A percentile compares a stretch with the other conserved stretches of the same genome.
Evolutionary conservation across 306 rosid genomes (phyloP).

Genomic region (Spatholobus suberectus): DNA sequence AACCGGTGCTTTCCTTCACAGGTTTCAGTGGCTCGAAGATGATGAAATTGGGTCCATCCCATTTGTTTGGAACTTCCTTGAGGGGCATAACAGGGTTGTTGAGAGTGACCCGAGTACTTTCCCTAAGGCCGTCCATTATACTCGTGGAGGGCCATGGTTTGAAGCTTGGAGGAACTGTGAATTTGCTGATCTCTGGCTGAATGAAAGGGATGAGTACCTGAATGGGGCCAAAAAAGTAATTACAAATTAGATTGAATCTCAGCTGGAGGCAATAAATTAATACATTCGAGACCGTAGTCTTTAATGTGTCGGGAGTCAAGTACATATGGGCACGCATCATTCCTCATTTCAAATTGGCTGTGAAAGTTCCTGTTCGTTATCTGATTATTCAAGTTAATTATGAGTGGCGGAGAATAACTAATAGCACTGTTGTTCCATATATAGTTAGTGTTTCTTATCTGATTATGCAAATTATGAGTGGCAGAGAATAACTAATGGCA

Average conservation of each 20-base stretch:
- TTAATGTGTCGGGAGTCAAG: neutral
- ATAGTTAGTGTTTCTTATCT: no score
- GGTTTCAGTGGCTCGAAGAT: slow-evolving; percentile 82
- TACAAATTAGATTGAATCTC: slow-evolving; percentile 39
- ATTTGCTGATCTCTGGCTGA: slow-evolving; percentile 71
- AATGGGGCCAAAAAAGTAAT: slow-evolving; percentile 43
- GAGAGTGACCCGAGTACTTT: slow-evolving; percentile 52
- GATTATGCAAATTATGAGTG: no score
- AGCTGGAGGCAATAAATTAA: no score
- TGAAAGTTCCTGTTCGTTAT: no score
- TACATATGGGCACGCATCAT: neutral
- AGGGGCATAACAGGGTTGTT: slow-evolving; percentile 68
- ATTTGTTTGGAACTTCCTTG: slow-evolving; percentile 78
- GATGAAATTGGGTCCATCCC: slow-evolving; percentile 68
- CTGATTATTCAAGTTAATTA: neutral
- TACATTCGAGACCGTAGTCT: neutral
- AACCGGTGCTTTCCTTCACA: slow-evolving; percentile 72
- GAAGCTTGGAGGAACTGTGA: slow-evolving; percentile 78
- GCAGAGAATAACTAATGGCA: no score
- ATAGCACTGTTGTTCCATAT: neutral
- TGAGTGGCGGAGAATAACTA: neutral
- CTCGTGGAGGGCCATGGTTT: slow-evolving; percentile 84
- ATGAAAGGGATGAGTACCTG: slow-evolving; percentile 57
- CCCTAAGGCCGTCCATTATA: slow-evolving; percentile 71
- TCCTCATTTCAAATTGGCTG: neutral